Evolutionary conservation across 306 rosid genomes (phyloP).

Genomic region (Vigna hirtella): DNA sequence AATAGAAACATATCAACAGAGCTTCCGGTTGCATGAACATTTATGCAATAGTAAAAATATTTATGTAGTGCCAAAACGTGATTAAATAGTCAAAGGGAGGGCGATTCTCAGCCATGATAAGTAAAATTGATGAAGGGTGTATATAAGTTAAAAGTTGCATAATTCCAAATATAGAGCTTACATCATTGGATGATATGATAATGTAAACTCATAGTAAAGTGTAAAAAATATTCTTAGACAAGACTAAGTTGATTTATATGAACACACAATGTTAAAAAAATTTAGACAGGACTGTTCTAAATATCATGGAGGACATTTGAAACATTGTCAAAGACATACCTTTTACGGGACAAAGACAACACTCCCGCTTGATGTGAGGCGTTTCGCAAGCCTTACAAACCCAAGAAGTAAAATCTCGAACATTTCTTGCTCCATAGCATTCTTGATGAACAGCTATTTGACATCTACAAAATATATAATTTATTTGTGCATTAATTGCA

Average conservation of each 20-base stretch:
- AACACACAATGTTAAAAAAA: slow-evolving; percentile 16
- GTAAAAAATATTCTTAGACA: slow-evolving; percentile 16
- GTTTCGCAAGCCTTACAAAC: slow-evolving; percentile 98
- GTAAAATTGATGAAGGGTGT: slow-evolving; percentile 22
- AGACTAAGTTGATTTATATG: slow-evolving; percentile 26
- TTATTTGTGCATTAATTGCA: slow-evolving; percentile 34
- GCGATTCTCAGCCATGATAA: slow-evolving; percentile 16
- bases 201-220: not conserved
- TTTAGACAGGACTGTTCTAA: slow-evolving; percentile 1
- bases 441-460: slow-evolving; percentile 99
- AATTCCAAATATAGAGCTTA: slow-evolving; percentile 1
- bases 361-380: slow-evolving; percentile 86
- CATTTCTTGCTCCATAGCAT: slow-evolving; percentile 98
- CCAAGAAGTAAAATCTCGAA: slow-evolving; percentile 93
- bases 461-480: slow-evolving; percentile 65
- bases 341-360: slow-evolving; percentile 99
- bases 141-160: slow-evolving; percentile 21
- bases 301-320: slow-evolving; percentile 24
- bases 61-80: not conserved
- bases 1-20: slow-evolving; percentile 30
- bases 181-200: not conserved
- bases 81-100: slow-evolving; percentile 15
- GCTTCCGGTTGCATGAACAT: slow-evolving; percentile 34
- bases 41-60: slow-evolving; percentile 11
- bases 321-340: slow-evolving; percentile 57